phyloP scores from a whole-genome alignment of 331 rosid species.

The Malus hybrid region DNA sequence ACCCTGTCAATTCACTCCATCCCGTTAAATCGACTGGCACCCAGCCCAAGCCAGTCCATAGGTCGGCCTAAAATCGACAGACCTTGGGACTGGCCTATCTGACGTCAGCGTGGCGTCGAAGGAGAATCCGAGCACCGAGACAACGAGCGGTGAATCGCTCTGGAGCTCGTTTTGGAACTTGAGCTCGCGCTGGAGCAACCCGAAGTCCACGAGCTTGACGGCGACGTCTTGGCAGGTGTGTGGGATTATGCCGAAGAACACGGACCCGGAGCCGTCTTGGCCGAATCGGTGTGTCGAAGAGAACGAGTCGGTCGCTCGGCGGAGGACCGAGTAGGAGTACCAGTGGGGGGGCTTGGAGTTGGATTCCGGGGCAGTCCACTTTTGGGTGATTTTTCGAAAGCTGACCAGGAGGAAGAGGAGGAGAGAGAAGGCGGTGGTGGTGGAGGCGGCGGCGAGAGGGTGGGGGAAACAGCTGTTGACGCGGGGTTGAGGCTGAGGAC shows the following conservation, averaged over 20 bases:
- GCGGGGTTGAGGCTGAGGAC: background rate
- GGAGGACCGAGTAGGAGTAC: constrained; percentile 62
- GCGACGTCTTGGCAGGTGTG: constrained; percentile 41
- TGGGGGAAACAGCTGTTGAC: constrained; percentile 15
- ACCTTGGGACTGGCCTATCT: too few relatives aligned
- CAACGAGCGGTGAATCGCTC: too few relatives aligned
- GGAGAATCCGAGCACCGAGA: too few relatives aligned
- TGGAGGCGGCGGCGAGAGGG: constrained; percentile 32
- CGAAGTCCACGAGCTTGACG: constrained; percentile 80
- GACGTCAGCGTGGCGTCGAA: too few relatives aligned
- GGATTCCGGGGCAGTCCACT: constrained; percentile 41
- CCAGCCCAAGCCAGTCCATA: too few relatives aligned
- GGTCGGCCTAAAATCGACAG: too few relatives aligned
- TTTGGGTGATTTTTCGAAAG: constrained; percentile 37
- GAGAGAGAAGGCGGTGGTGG: constrained; percentile 29
- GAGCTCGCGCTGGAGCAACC: constrained; percentile 76
- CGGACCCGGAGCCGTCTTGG: constrained; percentile 93
- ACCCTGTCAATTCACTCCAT: too few relatives aligned
- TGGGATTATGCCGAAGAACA: constrained; percentile 51
- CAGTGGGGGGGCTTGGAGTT: constrained; percentile 59
- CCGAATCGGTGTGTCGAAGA: constrained; percentile 64
- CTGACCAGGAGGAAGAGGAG: constrained; percentile 38
- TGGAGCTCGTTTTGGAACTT: constrained; percentile 89
- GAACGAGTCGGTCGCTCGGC: constrained; percentile 85
- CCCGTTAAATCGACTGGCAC: too few relatives aligned